These are phyloP conservation scores for Ustilago nuda DNA, from an alignment of 1,284 basidiomycete genomes.

Conservation along the genomic window DNA sequence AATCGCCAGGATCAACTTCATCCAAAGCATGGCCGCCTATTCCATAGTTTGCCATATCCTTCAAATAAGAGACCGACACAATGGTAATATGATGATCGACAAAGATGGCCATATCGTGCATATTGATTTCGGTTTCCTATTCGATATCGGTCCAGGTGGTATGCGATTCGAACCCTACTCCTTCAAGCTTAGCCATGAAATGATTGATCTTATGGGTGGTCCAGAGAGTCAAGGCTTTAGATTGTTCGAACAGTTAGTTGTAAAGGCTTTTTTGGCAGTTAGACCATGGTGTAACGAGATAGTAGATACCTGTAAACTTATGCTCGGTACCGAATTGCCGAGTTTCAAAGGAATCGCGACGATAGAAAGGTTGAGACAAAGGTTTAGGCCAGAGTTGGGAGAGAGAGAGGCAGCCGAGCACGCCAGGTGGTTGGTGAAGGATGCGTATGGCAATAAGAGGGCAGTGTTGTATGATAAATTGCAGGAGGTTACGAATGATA, in stretches of 20 bases:
- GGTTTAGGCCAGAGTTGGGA: conserved; percentile 84
- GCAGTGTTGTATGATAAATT: conserved; percentile 89
- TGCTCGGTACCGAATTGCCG: conserved; percentile 93
- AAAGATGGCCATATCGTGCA: conserved; percentile 95
- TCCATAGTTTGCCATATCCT: conserved; percentile 98
- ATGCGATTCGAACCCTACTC: conserved; percentile 73
- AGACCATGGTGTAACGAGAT: conserved; percentile 91
- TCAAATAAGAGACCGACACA: conserved; percentile 97
- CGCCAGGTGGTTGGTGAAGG: conserved; percentile 84
- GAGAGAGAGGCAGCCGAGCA: conserved; percentile 92
- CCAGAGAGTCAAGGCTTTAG: conserved; percentile 90
- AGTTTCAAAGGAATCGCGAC: conserved; percentile 91
- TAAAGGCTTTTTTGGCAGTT: conserved; percentile 95
- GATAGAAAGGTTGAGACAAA: conserved; percentile 84
- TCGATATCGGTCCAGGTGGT: conserved; percentile 81
- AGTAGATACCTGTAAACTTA: conserved; percentile 86
- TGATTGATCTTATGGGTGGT: conserved; percentile 98
- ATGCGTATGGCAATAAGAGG: conserved; percentile 93
- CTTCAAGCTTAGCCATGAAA: conserved; percentile 98
- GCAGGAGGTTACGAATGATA: conserved; percentile 64
- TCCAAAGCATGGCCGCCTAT: conserved; percentile 99
- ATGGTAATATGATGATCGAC: conserved; percentile 99
- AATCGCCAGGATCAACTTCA: conserved; percentile 91
- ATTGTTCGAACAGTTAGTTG: conserved; percentile 90
- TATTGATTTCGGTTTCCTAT: conserved; percentile 97